Percentiles rank a stretch among this genome's conserved stretches.
These are phyloP conservation scores for Solanum lycopersicoides DNA, from an alignment of 257 asterid species.

Conservation along the genomic window DNA sequence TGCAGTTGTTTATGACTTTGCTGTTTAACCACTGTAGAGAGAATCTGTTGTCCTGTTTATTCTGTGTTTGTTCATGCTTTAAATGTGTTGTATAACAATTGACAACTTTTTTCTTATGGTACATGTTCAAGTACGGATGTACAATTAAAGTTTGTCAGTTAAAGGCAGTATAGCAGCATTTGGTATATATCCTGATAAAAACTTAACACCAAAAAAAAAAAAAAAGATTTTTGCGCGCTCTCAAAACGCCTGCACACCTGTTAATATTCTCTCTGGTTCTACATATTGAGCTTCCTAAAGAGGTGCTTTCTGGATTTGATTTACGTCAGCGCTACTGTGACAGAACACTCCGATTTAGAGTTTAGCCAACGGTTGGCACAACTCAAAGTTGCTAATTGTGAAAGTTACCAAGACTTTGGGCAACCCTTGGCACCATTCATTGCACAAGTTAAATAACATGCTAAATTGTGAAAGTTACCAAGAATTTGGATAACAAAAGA, in stretches of 20 bases:
- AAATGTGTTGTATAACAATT: neutral
- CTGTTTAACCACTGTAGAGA: neutral
- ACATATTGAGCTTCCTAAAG: neutral
- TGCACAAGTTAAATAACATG: neutral
- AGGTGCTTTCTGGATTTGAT: neutral
- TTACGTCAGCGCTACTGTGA: neutral
- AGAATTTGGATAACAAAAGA: neutral
- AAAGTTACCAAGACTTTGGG: neutral
- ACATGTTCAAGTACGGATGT: neutral
- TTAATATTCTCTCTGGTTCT: neutral
- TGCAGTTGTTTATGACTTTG: neutral
- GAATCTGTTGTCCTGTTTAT: neutral
- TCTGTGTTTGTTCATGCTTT: neutral
- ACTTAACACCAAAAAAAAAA: neutral
- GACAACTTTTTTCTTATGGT: neutral
- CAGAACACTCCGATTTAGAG: neutral
- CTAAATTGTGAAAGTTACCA: neutral
- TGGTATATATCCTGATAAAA: neutral
- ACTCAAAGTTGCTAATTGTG: neutral
- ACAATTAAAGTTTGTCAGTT: neutral
- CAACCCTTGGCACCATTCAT: neutral
- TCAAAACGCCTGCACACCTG: neutral
- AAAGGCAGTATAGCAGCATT: neutral
- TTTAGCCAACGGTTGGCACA: neutral
- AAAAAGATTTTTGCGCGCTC: neutral